Conservation (phyloP, 345 rosid species). For the Eucalyptus marginata region DNA sequence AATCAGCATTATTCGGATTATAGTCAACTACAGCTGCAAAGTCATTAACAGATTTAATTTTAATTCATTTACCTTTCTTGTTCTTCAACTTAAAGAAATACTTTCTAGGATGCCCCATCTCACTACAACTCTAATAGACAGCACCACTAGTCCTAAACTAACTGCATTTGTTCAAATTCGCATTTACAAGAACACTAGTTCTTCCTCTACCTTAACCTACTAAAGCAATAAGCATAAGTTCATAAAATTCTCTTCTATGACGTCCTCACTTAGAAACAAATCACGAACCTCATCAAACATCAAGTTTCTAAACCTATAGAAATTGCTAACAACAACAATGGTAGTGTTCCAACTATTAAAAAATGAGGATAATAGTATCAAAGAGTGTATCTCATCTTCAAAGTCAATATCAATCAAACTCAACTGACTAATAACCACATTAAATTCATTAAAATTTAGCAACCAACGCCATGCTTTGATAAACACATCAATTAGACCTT, state of each 20-base stretch:
- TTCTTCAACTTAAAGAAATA: neutral
- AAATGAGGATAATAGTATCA: neutral
- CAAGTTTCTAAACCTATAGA: neutral
- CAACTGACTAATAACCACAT: neutral
- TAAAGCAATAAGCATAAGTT: neutral
- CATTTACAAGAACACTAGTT: neutral
- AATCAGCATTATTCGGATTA: neutral
- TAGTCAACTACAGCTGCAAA: neutral
- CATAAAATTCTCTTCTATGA: neutral
- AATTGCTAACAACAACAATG: neutral
- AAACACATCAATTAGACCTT: neutral
- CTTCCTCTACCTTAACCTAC: neutral
- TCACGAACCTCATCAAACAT: neutral
- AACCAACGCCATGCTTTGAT: rapidly evolving
- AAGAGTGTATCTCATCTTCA: neutral
- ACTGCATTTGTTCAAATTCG: neutral
- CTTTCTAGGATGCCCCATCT: neutral
- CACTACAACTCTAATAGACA: neutral
- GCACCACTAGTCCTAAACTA: neutral
- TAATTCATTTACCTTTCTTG: neutral
- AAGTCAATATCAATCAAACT: neutral
- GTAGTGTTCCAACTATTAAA: neutral
- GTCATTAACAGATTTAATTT: neutral
- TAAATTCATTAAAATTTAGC: neutral
- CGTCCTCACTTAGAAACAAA: neutral